Percentiles rank a stretch among this genome's conserved stretches.
Conservation (phyloP, 257 asterid genomes). For the Solanum pimpinellifolium region DNA sequence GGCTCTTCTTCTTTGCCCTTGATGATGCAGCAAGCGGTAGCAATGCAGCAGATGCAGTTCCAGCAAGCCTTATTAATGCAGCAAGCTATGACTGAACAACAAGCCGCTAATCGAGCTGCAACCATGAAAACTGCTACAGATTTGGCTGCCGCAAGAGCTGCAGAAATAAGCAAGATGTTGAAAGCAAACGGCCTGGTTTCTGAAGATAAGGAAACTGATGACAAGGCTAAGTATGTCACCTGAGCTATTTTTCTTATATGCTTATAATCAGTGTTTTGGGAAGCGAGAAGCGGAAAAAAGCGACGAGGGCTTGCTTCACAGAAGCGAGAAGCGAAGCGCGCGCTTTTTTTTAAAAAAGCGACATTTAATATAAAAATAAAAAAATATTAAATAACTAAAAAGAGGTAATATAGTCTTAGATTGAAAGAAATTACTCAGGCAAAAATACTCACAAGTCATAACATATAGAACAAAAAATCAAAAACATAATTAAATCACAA, state of each 20-base stretch:
- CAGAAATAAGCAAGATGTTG: conserved; percentile 80
- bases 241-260: background rate
- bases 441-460: too few species aligned
- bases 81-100: conserved; percentile 79
- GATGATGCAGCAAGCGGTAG: conserved; percentile 97
- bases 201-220: conserved; percentile 45
- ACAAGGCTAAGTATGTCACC: conserved; percentile 49
- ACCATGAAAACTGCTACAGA: conserved; percentile 96
- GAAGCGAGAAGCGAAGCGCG: too few species aligned
- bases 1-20: conserved; percentile 63
- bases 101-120: conserved; percentile 94
- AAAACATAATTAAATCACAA: too few species aligned
- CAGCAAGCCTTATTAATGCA: conserved; percentile 95
- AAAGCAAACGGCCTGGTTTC: conserved; percentile 66
- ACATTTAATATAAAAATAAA: too few species aligned
- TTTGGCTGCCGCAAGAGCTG: conserved; percentile 97
- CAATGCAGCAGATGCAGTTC: conserved; percentile 98
- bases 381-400: too few species aligned
- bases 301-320: too few species aligned
- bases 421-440: too few species aligned
- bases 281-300: too few species aligned
- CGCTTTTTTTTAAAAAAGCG: too few species aligned
- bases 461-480: too few species aligned
- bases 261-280: background rate
- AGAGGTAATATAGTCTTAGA: too few species aligned